phyloP scores from a whole-genome alignment of 352 stramenopile genomes.

The Globisporangium paroecandrum region DNA sequence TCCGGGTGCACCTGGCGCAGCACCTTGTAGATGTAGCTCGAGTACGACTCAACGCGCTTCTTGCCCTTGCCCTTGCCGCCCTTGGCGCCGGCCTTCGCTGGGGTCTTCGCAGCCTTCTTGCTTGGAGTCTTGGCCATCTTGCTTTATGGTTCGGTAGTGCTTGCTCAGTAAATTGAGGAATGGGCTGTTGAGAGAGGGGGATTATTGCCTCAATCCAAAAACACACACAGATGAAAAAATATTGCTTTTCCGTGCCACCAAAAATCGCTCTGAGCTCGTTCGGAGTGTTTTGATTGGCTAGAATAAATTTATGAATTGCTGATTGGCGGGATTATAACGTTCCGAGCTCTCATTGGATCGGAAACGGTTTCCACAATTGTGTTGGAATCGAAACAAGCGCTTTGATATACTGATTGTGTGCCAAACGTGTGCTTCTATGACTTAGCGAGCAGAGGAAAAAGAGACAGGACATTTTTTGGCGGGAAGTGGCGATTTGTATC shows the following conservation, averaged over 20 bases:
- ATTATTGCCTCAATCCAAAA: neutral
- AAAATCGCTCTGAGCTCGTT: constrained; percentile 17
- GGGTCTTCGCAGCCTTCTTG: constrained; percentile 90
- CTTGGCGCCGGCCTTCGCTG: constrained; percentile 67
- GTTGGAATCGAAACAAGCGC: neutral
- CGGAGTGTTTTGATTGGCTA: constrained; percentile 21
- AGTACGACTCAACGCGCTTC: constrained; percentile 89
- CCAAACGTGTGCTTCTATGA: neutral
- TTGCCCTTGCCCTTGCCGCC: constrained; percentile 78
- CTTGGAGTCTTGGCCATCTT: constrained; percentile 95
- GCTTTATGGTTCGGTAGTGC: constrained; percentile 16
- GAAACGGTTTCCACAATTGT: neutral
- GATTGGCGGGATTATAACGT: constrained; percentile 4
- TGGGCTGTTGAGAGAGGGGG: constrained; percentile 6
- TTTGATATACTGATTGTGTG: neutral
- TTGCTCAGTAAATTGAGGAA: constrained; percentile 34
- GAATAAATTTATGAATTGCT: neutral
- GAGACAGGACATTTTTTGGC: neutral
- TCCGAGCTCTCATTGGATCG: neutral
- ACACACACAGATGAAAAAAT: neutral
- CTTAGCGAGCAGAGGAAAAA: neutral
- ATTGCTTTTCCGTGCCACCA: neutral
- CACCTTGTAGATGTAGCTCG: constrained; percentile 93
- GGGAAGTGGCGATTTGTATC: neutral
- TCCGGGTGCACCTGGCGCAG: constrained; percentile 95